Conservation (phyloP, 345 rosid genomes). For the Eucalyptus erythrocorys region DNA sequence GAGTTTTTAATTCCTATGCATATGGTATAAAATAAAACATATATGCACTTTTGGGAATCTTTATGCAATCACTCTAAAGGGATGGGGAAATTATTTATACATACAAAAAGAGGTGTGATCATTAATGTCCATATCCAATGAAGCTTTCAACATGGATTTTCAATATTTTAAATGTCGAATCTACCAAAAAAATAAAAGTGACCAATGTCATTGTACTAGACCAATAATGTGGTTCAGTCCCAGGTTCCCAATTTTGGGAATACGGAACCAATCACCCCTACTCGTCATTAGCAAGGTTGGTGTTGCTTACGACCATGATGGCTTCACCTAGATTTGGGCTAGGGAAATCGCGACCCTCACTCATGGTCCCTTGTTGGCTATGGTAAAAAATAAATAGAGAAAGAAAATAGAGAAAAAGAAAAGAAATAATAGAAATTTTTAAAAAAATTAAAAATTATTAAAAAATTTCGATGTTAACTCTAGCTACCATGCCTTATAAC, state of each 20-base stretch:
- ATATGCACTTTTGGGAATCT: neutral
- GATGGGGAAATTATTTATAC: neutral
- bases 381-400: neutral
- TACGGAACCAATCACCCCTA: too few species aligned
- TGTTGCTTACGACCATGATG: neutral
- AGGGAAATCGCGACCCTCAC: rapidly evolving
- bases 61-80: neutral
- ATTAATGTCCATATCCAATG: neutral
- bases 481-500: too few species aligned
- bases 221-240: too few species aligned
- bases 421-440: too few species aligned
- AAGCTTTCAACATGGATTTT: neutral
- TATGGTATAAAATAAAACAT: neutral
- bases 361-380: neutral
- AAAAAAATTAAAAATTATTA: too few species aligned
- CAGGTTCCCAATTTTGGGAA: too few species aligned
- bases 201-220: too few species aligned
- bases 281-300: too few species aligned
- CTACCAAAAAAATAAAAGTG: too few species aligned
- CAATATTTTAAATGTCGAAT: neutral
- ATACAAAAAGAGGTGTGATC: neutral
- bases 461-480: neutral
- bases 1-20: neutral
- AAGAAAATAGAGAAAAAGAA: neutral
- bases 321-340: rapidly evolving